These are phyloP conservation scores for Penicillium sp. DNA, from an alignment of 2,329 filamentous ascomycete genomes.

Conservation along the genomic window DNA sequence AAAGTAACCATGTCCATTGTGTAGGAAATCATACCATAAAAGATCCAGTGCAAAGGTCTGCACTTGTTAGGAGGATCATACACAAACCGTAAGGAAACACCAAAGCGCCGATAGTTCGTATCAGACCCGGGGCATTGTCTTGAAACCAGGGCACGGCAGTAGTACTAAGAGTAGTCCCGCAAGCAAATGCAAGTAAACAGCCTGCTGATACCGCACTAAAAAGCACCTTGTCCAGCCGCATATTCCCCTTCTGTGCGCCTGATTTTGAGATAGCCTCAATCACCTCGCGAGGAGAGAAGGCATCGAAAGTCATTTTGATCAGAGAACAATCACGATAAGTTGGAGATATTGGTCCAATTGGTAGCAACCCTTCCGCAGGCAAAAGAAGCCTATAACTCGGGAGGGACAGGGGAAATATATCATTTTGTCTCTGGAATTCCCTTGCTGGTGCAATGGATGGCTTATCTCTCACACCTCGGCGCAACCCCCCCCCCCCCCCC, in stretches of 20 bases:
- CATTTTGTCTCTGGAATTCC: too few species aligned
- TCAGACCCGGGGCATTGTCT: constrained; percentile 51
- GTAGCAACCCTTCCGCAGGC: neutral
- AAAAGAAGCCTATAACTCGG: too few species aligned
- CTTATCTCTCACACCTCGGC: neutral
- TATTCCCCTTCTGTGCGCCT: constrained; percentile 54
- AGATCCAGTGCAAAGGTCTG: constrained; percentile 51
- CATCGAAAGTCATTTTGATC: constrained; percentile 32
- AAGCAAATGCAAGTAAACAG: constrained; percentile 53
- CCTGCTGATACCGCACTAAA: constrained; percentile 54
- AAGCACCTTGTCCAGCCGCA: constrained; percentile 56
- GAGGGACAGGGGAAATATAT: too few species aligned
- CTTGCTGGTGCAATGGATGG: neutral
- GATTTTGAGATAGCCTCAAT: constrained; percentile 52
- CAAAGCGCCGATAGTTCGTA: constrained; percentile 47
- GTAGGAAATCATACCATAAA: constrained; percentile 40
- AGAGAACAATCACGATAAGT: neutral
- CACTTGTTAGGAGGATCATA: constrained; percentile 51
- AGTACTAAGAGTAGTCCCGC: constrained; percentile 49
- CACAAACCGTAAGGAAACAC: constrained; percentile 53
- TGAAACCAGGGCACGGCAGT: constrained; percentile 51
- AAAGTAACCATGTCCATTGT: too few species aligned
- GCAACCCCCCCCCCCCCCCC: neutral
- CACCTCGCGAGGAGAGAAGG: constrained; percentile 51
- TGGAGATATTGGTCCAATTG: neutral